Base-by-base conservation (phyloP, 139 green algal genomes). In the Diplosphaera chodatii region DNA sequence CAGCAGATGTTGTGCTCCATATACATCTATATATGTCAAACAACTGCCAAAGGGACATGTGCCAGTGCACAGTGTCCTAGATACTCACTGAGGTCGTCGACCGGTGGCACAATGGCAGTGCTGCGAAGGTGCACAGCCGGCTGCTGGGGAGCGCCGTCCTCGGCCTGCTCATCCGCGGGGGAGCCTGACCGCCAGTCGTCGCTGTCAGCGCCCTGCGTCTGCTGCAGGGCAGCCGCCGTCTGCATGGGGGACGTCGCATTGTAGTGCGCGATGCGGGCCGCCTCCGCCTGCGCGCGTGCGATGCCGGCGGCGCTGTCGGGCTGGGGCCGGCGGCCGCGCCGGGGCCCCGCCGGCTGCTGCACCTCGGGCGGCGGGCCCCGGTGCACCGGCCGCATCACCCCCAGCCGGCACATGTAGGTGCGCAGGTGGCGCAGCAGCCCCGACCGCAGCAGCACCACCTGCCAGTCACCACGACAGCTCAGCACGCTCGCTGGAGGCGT, bases 401-500 rank as follows among this genome's bases (percentile, higher is more conserved):
- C 59, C 59, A 65, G 59, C 34, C 27, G 27, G 22, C 64, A 30
- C 13, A 37, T 64, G 55, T 79, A 85, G 67, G 85, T 85, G 30
- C 88, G 72, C 1, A 96, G 68, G 83, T 95, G 89, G 62, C 69
- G 40, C 55, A 89, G 72, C 66, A 87, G 75, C 23, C 84, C 87
- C 0, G 82, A 76, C 32, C 84, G 80, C 70, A 92, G 65, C 32
- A 94, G 68, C 25, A 90, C 77, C 21, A 90, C 75, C 41, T 76
- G 64, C 16, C 3, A 27, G n/a, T n/a, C n/a, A n/a, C n/a, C n/a
- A n/a, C n/a, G n/a, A n/a, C n/a, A n/a, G n/a, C n/a, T n/a, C n/a
- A n/a, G n/a, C n/a, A n/a, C n/a, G n/a, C n/a, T n/a, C n/a, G n/a
- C n/a, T n/a, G n/a, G n/a, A n/a, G n/a, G n/a, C n/a, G n/a, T n/a